Evolutionary conservation across 495 filamentous ascomycete genomes (phyloP).

Genomic region (Aspergillus steynii): DNA sequence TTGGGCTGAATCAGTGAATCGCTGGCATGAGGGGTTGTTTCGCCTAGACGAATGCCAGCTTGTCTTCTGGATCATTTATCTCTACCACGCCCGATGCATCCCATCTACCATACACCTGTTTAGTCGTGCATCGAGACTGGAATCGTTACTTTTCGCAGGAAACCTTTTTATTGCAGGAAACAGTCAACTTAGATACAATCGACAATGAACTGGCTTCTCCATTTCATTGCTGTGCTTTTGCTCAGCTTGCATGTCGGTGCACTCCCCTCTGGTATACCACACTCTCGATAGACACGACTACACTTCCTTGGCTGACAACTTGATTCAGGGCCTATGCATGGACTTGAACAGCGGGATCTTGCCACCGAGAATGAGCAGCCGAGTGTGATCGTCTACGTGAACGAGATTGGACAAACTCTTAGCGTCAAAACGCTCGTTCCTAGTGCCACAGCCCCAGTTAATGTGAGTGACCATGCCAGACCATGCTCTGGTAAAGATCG

Average conservation of each 20-base stretch:
- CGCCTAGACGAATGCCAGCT: background rate
- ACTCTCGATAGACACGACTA: background rate
- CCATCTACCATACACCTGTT: background rate
- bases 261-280: slow-evolving; percentile 18
- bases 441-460: background rate
- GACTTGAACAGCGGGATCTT: background rate
- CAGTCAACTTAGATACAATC: background rate
- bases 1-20: background rate
- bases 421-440: background rate
- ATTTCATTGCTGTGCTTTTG: slow-evolving; percentile 13
- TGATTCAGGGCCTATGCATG: background rate
- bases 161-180: background rate
- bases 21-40: background rate
- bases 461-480: background rate
- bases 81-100: background rate
- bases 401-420: background rate
- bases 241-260: slow-evolving; percentile 12
- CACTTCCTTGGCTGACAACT: background rate
- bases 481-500: background rate
- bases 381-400: background rate
- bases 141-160: background rate
- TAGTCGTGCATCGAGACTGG: background rate
- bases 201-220: slow-evolving; percentile 17
- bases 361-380: background rate
- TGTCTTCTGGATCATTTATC: background rate